These are phyloP conservation scores for Candida dubliniensis DNA, from an alignment of 1,139 yeast genomes.

Conservation along the genomic window DNA sequence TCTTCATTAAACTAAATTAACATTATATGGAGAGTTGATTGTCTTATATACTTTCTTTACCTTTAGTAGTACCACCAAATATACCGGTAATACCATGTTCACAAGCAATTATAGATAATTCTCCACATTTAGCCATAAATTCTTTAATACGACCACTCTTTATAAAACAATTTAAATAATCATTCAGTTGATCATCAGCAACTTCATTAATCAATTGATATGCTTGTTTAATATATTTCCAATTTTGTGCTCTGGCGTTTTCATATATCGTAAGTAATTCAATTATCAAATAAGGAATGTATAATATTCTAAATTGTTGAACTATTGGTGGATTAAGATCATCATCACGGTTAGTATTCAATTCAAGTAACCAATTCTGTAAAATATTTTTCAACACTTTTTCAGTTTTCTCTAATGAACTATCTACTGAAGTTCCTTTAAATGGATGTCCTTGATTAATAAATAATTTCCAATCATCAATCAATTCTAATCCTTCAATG, in stretches of 20 bases:
- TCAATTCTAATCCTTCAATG: slow-evolving; percentile 38
- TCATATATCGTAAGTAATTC: slow-evolving; percentile 60
- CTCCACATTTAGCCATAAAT: slow-evolving; percentile 60
- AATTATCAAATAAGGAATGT: slow-evolving; percentile 71
- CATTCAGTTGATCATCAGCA: slow-evolving; percentile 43
- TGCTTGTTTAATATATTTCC: slow-evolving; percentile 52
- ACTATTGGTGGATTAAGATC: slow-evolving; percentile 23
- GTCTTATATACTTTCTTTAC: not conserved
- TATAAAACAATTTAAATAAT: slow-evolving; percentile 52
- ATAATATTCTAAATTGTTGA: slow-evolving; percentile 56
- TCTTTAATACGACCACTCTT: slow-evolving; percentile 61
- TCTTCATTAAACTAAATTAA: slow-evolving; percentile 57
- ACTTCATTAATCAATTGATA: slow-evolving; percentile 54
- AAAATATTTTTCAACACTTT: slow-evolving; percentile 27
- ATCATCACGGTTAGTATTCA: slow-evolving; percentile 10
- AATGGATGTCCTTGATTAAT: slow-evolving; percentile 22
- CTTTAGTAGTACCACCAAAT: slow-evolving; percentile 4
- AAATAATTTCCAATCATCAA: slow-evolving; percentile 42
- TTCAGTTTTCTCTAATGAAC: slow-evolving; percentile 40
- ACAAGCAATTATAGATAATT: slow-evolving; percentile 51
- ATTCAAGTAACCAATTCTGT: slow-evolving; percentile 35
- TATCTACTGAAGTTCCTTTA: slow-evolving; percentile 34
- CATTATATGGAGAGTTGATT: too few relatives aligned
- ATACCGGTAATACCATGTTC: slow-evolving; percentile 38
- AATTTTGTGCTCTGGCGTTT: slow-evolving; percentile 36